Conservation (phyloP, 352 stramenopile genomes). For the Pythium pyrilobum region DNA sequence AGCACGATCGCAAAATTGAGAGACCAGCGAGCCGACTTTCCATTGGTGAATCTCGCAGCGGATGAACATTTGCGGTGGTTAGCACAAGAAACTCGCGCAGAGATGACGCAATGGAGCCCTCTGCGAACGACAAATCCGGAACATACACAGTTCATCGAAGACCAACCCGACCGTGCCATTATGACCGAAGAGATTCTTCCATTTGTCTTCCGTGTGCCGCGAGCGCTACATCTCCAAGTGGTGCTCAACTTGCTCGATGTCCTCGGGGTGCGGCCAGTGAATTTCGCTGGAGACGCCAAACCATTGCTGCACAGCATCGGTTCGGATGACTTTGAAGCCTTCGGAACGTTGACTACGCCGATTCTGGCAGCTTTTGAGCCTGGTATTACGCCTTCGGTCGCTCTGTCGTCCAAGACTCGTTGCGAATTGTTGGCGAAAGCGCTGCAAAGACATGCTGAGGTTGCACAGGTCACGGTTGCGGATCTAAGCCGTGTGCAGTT, state of each 20-base stretch:
- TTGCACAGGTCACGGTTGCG: neutral
- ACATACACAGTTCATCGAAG: conserved; percentile 50
- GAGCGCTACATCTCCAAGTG: conserved; percentile 24
- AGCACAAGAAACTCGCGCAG: conserved; percentile 28
- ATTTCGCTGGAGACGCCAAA: neutral
- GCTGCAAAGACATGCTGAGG: neutral
- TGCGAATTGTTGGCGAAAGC: conserved; percentile 1
- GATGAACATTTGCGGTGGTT: conserved; percentile 52
- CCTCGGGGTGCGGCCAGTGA: conserved; percentile 32
- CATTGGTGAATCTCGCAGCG: conserved; percentile 13
- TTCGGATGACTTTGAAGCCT: conserved; percentile 33
- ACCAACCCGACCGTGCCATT: conserved; percentile 53
- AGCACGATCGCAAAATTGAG: conserved; percentile 22
- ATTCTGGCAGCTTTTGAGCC: conserved; percentile 44
- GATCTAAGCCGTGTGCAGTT: conserved; percentile 18
- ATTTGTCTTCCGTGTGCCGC: conserved; percentile 60
- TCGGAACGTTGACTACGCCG: conserved; percentile 9
- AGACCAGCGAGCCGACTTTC: conserved; percentile 58
- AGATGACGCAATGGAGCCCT: conserved; percentile 48
- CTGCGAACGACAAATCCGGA: conserved; percentile 34
- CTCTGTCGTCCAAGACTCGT: neutral
- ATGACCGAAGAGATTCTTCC: conserved; percentile 74
- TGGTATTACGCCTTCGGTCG: neutral
- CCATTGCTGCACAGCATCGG: conserved; percentile 21
- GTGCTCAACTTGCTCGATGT: conserved; percentile 38